Conservation (phyloP, 371 early-diverging fungal genomes). For the Rhizomucor pusillus region DNA sequence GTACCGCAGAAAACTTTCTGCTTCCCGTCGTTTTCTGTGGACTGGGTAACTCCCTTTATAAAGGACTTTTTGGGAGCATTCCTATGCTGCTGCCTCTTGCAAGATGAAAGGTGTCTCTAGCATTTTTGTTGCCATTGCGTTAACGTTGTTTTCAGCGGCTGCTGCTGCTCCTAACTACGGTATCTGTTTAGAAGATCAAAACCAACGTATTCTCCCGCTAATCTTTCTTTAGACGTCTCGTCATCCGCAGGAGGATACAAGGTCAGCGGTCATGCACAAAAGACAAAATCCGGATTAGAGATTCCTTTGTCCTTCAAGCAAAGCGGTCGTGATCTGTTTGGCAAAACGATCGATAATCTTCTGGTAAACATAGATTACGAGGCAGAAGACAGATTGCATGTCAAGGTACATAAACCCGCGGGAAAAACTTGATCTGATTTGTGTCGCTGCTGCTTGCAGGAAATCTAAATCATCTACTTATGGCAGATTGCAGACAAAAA, state of each 20-base stretch:
- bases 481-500: slow-evolving; percentile 43
- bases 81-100: too few relatives aligned
- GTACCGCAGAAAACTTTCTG: too few relatives aligned
- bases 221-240: slow-evolving; percentile 8
- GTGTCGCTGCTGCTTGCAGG: background rate
- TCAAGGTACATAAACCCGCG: slow-evolving; percentile 30
- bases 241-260: slow-evolving; percentile 30
- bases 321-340: slow-evolving; percentile 22
- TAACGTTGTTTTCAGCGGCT: background rate
- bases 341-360: slow-evolving; percentile 43
- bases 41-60: too few relatives aligned
- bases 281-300: slow-evolving; percentile 29
- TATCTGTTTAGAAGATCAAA: too few relatives aligned
- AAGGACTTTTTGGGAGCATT: too few relatives aligned
- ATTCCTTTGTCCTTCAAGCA: slow-evolving; percentile 19
- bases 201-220: too few relatives aligned
- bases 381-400: slow-evolving; percentile 45
- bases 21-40: too few relatives aligned
- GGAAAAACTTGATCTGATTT: background rate
- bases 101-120: slow-evolving; percentile 1
- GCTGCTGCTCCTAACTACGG: slow-evolving; percentile 2
- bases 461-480: background rate
- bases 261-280: slow-evolving; percentile 20
- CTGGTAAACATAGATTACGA: slow-evolving; percentile 50
- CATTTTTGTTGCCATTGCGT: slow-evolving; percentile 2